phyloP scores from a whole-genome alignment of 1,139 yeast genomes.

The Magnusiomyces clavatus region DNA sequence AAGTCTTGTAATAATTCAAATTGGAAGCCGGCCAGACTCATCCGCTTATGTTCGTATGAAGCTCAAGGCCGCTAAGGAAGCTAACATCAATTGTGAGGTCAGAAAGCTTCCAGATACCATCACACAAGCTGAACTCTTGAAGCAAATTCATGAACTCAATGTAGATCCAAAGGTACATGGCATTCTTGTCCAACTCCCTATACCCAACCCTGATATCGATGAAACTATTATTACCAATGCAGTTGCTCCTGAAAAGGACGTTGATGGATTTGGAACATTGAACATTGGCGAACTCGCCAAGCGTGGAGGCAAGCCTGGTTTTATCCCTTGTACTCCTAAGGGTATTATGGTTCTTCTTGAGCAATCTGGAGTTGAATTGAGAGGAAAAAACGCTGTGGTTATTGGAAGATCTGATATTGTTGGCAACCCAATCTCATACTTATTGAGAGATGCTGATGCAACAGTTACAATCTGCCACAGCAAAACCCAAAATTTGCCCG shows the following conservation, averaged over 20 bases:
- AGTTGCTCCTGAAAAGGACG: constrained; percentile 76
- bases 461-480: constrained; percentile 87
- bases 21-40: constrained; percentile 85
- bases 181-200: constrained; percentile 81
- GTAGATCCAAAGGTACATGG: constrained; percentile 71
- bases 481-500: constrained; percentile 55
- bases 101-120: constrained; percentile 55
- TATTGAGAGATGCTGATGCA: constrained; percentile 71
- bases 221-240: constrained; percentile 73
- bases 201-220: constrained; percentile 65
- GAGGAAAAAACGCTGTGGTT: constrained; percentile 86
- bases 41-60: constrained; percentile 94
- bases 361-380: constrained; percentile 50
- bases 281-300: constrained; percentile 91
- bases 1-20: constrained; percentile 75
- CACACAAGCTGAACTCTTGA: constrained; percentile 44
- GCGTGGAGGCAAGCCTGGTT: constrained; percentile 76
- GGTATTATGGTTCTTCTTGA: constrained; percentile 79
- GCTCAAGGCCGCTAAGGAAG: constrained; percentile 79
- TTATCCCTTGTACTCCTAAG: constrained; percentile 94
- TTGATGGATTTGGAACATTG: constrained; percentile 88
- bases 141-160: constrained; percentile 55
- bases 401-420: constrained; percentile 95
- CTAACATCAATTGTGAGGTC: constrained; percentile 65
- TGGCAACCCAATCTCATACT: constrained; percentile 84